Conservation (phyloP, 2,329 filamentous ascomycete species). For the Beauveria brongniartii region DNA sequence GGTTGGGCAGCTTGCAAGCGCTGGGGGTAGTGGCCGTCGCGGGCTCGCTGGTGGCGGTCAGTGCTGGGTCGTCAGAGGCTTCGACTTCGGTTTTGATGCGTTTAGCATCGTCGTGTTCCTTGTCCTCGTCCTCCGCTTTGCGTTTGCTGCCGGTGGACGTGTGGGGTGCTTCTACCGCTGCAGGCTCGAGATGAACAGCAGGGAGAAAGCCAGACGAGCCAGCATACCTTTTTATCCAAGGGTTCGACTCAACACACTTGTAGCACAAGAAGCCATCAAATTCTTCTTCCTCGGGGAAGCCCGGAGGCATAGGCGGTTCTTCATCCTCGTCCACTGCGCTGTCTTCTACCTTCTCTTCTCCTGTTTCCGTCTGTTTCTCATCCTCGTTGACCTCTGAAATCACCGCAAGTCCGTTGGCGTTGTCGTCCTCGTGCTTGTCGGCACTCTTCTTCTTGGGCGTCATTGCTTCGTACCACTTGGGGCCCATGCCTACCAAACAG, state of each 20-base stretch:
- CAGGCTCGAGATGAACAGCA: conserved; percentile 49
- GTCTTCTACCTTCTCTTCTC: conserved; percentile 26
- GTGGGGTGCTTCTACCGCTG: not conserved
- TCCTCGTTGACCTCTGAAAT: conserved; percentile 42
- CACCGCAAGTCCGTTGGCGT: conserved; percentile 30
- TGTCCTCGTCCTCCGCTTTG: conserved; percentile 49
- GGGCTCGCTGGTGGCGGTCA: conserved; percentile 2
- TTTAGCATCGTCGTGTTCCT: conserved; percentile 35
- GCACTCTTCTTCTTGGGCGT: conserved; percentile 20
- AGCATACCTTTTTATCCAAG: conserved; percentile 88
- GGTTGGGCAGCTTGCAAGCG: conserved; percentile 51
- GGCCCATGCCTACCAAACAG: conserved; percentile 73
- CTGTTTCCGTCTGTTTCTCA: conserved; percentile 4
- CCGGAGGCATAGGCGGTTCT: conserved; percentile 64
- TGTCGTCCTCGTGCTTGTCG: conserved; percentile 14
- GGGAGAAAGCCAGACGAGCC: conserved; percentile 71
- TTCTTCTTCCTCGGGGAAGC: conserved; percentile 80
- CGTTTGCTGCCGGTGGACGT: conserved; percentile 46
- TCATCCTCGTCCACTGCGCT: conserved; percentile 43
- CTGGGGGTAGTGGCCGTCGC: conserved; percentile 10
- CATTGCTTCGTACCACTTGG: conserved; percentile 59
- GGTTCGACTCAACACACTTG: conserved; percentile 79
- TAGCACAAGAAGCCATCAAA: conserved; percentile 92
- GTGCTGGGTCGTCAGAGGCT: conserved; percentile 14
- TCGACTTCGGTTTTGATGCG: conserved; percentile 40